phyloP scores from a whole-genome alignment of 1,284 basidiomycete genomes.

The Cutaneotrichosporon cavernicola region DNA sequence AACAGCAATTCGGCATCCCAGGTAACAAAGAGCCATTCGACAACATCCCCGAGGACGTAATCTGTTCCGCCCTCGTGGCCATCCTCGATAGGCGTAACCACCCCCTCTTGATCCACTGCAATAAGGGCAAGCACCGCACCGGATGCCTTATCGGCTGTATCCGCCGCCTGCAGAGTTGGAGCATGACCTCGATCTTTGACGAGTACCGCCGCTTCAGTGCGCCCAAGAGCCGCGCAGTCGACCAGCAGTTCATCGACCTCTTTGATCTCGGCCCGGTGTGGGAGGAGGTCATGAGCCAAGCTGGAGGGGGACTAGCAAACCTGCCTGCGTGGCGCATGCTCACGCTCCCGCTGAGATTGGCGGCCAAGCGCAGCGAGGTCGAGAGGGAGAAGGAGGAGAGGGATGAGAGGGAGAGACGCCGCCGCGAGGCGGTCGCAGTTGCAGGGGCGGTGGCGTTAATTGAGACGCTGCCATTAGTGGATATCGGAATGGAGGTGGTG shows the following conservation, averaged over 20 bases:
- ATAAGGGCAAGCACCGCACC: conserved; percentile 62
- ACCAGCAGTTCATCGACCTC: conserved; percentile 60
- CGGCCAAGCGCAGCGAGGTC: conserved; percentile 15
- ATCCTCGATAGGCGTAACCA: conserved; percentile 59
- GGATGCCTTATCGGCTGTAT: conserved; percentile 60
- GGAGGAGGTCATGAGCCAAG: conserved; percentile 33
- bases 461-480: conserved; percentile 8
- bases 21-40: conserved; percentile 59
- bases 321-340: conserved; percentile 47
- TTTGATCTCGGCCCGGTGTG: conserved; percentile 50
- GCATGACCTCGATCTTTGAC: conserved; percentile 58
- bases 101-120: conserved; percentile 61
- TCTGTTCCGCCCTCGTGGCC: conserved; percentile 57
- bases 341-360: conserved; percentile 29
- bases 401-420: not conserved
- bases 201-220: conserved; percentile 58
- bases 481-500: conserved; percentile 15
- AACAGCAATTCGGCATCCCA: conserved; percentile 59
- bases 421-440: not conserved
- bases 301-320: conserved; percentile 39
- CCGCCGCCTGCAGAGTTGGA: conserved; percentile 58
- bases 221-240: conserved; percentile 58
- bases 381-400: conserved; percentile 16
- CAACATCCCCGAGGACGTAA: conserved; percentile 59
- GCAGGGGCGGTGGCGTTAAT: conserved; percentile 2